Percentiles rank a stretch among this genome's conserved stretches.
Evolutionary conservation across 257 asterid species (phyloP).

Genomic region (Verbena officinalis): DNA sequence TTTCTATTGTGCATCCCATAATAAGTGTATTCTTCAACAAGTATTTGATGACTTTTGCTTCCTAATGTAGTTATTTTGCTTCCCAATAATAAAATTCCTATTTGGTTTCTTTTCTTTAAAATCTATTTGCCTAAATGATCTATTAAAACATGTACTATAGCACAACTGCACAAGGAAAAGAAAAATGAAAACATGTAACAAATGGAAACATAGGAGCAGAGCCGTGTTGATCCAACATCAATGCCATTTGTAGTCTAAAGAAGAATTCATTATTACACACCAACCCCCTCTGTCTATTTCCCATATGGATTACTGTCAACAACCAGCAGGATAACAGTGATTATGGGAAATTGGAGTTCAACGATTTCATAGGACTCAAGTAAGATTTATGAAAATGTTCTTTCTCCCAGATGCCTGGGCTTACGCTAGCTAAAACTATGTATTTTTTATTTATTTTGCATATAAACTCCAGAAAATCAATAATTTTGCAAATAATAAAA

Average conservation of each 20-base stretch:
- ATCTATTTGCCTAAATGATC: no score
- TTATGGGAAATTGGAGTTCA: slow-evolving; percentile 68
- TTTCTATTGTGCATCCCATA: background rate
- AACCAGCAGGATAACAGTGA: slow-evolving; percentile 46
- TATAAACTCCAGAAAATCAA: no score
- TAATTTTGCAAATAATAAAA: no score
- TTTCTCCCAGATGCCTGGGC: background rate
- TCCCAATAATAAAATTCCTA: background rate
- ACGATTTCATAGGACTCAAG: slow-evolving; percentile 70
- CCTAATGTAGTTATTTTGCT: background rate
- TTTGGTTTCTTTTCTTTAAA: no score
- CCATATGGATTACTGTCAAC: slow-evolving; percentile 67
- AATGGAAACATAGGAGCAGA: background rate
- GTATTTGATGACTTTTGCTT: background rate
- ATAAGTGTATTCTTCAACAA: background rate
- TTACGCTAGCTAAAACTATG: no score
- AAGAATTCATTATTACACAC: background rate
- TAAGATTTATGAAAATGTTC: slow-evolving; percentile 20
- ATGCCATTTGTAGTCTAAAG: background rate
- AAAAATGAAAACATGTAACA: no score
- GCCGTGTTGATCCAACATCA: slow-evolving; percentile 18
- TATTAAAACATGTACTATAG: no score
- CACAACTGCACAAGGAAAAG: no score
- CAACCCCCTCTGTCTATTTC: slow-evolving; percentile 38
- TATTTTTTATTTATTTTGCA: no score